Conservation (phyloP, 192 early-diverging fungal species). For the Gaertneriomyces sp. region DNA sequence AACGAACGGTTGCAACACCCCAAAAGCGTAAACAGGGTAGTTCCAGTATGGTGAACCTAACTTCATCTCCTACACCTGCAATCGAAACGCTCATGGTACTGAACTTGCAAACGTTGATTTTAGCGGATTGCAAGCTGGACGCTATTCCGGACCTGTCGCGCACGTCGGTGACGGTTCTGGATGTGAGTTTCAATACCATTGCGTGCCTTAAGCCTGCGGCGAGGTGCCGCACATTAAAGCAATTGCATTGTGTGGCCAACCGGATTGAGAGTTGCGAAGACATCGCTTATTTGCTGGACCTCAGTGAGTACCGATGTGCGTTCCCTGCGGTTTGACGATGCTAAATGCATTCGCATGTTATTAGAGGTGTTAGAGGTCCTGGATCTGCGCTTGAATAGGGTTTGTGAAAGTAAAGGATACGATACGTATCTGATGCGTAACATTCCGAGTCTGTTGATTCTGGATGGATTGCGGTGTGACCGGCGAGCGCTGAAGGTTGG, state of each 20-base stretch:
- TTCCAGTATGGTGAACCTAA: slow-evolving; percentile 8
- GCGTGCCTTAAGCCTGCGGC: slow-evolving; percentile 5
- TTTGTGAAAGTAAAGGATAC: slow-evolving; percentile 43
- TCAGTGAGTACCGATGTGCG: neutral
- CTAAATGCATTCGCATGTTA: neutral
- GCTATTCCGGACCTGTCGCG: slow-evolving; percentile 37
- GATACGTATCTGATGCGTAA: neutral
- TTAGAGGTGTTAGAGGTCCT: slow-evolving; percentile 17
- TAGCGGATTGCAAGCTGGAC: slow-evolving; percentile 32
- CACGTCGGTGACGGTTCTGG: slow-evolving; percentile 38
- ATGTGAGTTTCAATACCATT: slow-evolving; percentile 48
- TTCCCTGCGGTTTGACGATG: neutral
- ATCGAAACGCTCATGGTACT: slow-evolving; percentile 14
- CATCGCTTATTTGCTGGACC: slow-evolving; percentile 5
- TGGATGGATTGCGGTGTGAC: slow-evolving; percentile 5
- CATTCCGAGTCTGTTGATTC: slow-evolving; percentile 7
- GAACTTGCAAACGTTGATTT: slow-evolving; percentile 17
- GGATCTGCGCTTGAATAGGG: slow-evolving; percentile 46
- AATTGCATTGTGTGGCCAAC: slow-evolving; percentile 41
- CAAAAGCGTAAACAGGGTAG: too few species aligned
- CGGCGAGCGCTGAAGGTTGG: too few species aligned
- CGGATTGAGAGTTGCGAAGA: slow-evolving; percentile 10
- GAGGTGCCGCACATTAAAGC: slow-evolving; percentile 11
- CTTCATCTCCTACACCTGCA: slow-evolving; percentile 2
- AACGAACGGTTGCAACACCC: too few species aligned